Evolutionary conservation across 768 basidiomycete genomes (phyloP).

Genomic region (Thelephora ganbajun): DNA sequence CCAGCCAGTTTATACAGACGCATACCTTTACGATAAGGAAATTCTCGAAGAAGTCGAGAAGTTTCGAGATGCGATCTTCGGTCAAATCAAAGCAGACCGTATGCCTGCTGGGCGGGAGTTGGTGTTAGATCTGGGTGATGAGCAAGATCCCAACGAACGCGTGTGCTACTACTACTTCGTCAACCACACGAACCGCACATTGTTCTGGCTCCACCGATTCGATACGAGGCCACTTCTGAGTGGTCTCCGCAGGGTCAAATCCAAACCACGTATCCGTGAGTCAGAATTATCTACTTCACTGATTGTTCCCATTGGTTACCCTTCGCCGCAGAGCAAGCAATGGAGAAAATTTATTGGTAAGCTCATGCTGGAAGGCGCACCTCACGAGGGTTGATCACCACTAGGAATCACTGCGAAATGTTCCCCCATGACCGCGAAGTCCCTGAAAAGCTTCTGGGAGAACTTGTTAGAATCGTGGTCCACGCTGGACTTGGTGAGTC

Average conservation of each 20-base stretch:
- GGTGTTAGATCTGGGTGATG: background rate
- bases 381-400: background rate
- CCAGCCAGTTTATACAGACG: too few relatives aligned
- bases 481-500: slow-evolving; percentile 27
- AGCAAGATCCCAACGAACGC: background rate
- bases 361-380: background rate
- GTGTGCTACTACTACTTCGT: too few relatives aligned
- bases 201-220: too few relatives aligned
- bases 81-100: background rate
- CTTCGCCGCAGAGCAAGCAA: slow-evolving; percentile 6
- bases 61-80: too few relatives aligned
- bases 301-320: slow-evolving; percentile 24
- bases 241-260: too few relatives aligned
- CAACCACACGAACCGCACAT: too few relatives aligned
- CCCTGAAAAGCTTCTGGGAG: slow-evolving; percentile 10
- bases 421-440: slow-evolving; percentile 11
- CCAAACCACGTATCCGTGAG: too few relatives aligned
- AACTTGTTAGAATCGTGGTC: slow-evolving; percentile 23
- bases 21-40: background rate
- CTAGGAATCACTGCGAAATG: slow-evolving; percentile 15
- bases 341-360: slow-evolving; percentile 14
- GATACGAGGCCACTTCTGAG: too few relatives aligned
- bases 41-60: background rate
- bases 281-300: slow-evolving; percentile 43
- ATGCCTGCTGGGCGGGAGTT: background rate